A percentile compares a stretch with the other conserved stretches of the same genome.
Conservation (phyloP, 257 asterid species). For the Plantago ovata region DNA sequence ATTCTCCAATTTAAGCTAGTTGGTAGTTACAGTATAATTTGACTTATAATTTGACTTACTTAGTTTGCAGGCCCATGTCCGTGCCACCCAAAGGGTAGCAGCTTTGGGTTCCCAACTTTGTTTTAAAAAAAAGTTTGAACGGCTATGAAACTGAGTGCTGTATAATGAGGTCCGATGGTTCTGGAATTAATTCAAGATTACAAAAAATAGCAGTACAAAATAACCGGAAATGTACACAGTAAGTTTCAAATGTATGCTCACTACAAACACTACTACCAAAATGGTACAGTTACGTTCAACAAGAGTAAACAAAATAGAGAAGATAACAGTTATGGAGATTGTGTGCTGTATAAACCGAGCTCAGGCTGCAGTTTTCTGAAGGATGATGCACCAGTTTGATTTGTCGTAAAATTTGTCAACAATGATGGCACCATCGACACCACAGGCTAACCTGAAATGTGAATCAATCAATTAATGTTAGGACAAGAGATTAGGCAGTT, state of each 20-base stretch:
- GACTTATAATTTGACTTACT: too few relatives aligned
- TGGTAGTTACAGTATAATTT: too few relatives aligned
- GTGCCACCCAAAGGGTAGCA: too few relatives aligned
- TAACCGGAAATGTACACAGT: too few relatives aligned
- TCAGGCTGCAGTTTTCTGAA: slow-evolving; percentile 61
- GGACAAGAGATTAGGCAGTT: not conserved
- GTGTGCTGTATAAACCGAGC: not conserved
- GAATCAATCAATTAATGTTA: slow-evolving; percentile 4
- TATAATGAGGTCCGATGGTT: too few relatives aligned
- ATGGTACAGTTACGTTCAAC: not conserved
- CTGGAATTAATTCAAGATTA: too few relatives aligned
- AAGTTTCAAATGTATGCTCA: not conserved
- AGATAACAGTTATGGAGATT: not conserved
- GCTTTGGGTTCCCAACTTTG: too few relatives aligned
- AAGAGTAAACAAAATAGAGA: slow-evolving; percentile 3
- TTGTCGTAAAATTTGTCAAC: slow-evolving; percentile 83
- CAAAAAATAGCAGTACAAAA: too few relatives aligned
- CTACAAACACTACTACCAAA: slow-evolving; percentile 1
- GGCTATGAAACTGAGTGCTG: too few relatives aligned
- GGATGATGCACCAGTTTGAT: slow-evolving; percentile 93
- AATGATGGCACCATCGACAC: slow-evolving; percentile 61
- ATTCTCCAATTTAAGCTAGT: too few relatives aligned
- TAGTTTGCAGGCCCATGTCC: too few relatives aligned
- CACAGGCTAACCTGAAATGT: slow-evolving; percentile 55
- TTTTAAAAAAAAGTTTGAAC: too few relatives aligned